phyloP scores from a whole-genome alignment of 257 asterid species.

The Fraxinus cuspidata region DNA sequence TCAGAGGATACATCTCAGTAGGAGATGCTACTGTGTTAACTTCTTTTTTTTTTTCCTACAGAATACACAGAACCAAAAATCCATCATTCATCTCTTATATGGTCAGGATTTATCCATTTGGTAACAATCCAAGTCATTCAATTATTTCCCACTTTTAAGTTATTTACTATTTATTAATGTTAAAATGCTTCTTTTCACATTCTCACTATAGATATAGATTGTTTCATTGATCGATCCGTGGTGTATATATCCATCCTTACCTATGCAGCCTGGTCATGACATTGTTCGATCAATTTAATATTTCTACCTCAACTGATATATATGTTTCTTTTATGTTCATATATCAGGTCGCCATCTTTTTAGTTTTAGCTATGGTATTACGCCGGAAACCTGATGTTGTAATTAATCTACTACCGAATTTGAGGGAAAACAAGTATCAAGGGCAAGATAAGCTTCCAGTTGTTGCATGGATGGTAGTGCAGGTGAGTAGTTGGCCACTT shows the following conservation, averaged over 20 bases:
- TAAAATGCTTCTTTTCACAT: neutral
- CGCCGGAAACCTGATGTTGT: constrained; percentile 76
- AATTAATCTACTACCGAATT: constrained; percentile 48
- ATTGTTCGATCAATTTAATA: neutral
- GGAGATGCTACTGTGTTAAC: neutral
- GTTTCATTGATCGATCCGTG: neutral
- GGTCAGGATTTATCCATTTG: neutral
- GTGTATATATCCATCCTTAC: neutral
- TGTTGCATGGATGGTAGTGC: constrained; percentile 67
- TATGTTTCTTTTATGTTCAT: neutral
- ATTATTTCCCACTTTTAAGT: neutral
- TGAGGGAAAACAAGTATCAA: constrained; percentile 70
- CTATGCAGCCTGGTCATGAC: neutral
- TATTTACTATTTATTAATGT: neutral
- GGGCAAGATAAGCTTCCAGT: constrained; percentile 79
- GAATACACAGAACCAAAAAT: neutral
- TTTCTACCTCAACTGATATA: neutral
- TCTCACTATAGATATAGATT: neutral
- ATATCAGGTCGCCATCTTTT: constrained; percentile 81
- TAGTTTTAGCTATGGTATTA: constrained; percentile 68
- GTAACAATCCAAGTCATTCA: neutral
- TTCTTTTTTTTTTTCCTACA: neutral
- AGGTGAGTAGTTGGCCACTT: constrained; percentile 40
- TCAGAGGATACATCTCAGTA: neutral
- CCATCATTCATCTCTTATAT: neutral